Evolutionary conservation across 2,329 filamentous ascomycete species (phyloP), one percentile per base, ranked within the genome.

Genomic region (Drechslerella coelobrocha): DNA sequence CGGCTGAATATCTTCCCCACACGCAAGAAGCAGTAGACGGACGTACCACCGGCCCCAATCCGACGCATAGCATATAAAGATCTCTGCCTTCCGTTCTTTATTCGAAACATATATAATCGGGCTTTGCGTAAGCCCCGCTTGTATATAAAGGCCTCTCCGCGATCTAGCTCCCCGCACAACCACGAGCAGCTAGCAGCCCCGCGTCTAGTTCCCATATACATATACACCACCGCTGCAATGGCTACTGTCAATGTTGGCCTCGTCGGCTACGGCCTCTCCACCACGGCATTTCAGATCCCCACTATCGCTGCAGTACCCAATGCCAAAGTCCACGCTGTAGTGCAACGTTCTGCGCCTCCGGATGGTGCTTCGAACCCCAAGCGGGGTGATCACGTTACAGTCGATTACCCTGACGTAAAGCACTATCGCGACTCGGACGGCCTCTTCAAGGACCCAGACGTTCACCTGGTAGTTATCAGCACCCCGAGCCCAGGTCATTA

Each of bases 271-370:
- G 82, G 83, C 76, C 79, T 80, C 60, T 79, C 82, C 0, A 77
- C 81, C 14, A 82, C 81, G 72, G 79, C 76, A 68, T 84, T 83
- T 66, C 82, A 84, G 61, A 78, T 84, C 1, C 83, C 83, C 0
- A 84, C 82, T 73, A 83, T 84, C 72, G 77, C 79, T 0, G 78
- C 80, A 0, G 82, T 82, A 72, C 77, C 80, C 1, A 80, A 83
- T 48, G 78, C 82, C 12, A 75, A 81, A 48, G 78, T 84, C 27
- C 76, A 81, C 19, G 81, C 82, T 2, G 81, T 84, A 56, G 73
- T 84, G 23, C 82, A 84, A 72, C 80, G 82, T 34, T 51, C 66
- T 17, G 53, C 53, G 24, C 57, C 66, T 34, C 59, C 66, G 4
- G 29, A 47, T 12, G n/a, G 39, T n/a, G 31, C 43, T 26, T 56